Evolutionary conservation across 495 filamentous ascomycete genomes (phyloP).

Genomic region (Diplogelasinospora grovesii): DNA sequence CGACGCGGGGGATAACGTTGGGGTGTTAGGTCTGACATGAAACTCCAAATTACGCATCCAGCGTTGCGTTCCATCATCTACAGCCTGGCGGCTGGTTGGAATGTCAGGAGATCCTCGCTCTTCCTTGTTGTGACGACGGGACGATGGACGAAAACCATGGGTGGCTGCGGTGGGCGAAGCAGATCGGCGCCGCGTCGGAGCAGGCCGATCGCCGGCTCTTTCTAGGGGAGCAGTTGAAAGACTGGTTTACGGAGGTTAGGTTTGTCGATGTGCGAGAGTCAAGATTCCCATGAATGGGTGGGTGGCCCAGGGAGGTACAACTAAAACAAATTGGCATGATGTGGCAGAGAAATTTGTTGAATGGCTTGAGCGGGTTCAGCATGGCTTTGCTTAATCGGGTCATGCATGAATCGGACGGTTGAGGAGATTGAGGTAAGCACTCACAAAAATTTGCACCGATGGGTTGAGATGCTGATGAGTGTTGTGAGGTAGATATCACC

Average conservation of each 20-base stretch:
- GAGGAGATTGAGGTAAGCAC: slow-evolving; percentile 36
- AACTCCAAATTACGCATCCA: slow-evolving; percentile 31
- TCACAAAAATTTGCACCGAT: slow-evolving; percentile 9
- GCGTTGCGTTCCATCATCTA: slow-evolving; percentile 39
- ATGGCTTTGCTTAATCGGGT: slow-evolving; percentile 18
- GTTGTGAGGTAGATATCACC: no score
- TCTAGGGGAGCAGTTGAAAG: slow-evolving; percentile 45
- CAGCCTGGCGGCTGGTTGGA: slow-evolving; percentile 63
- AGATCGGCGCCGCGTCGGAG: slow-evolving; percentile 43
- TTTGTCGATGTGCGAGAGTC: slow-evolving; percentile 57
- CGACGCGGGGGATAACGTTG: no score
- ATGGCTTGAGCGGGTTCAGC: slow-evolving; percentile 27
- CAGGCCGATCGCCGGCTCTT: slow-evolving; percentile 44
- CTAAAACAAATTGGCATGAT: slow-evolving; percentile 27
- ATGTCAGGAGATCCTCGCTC: slow-evolving; percentile 54
- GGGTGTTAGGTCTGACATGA: slow-evolving; percentile 41
- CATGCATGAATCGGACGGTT: slow-evolving; percentile 33
- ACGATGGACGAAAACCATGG: slow-evolving; percentile 40
- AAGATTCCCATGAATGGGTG: slow-evolving; percentile 51
- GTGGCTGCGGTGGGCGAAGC: slow-evolving; percentile 46
- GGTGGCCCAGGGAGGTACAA: slow-evolving; percentile 34
- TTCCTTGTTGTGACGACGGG: slow-evolving; percentile 54
- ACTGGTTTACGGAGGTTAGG: slow-evolving; percentile 53
- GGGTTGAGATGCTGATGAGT: no score
- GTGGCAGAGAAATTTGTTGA: slow-evolving; percentile 28